phyloP scores from a whole-genome alignment of 805 yeast species.

The Kodamaea leandrae region DNA sequence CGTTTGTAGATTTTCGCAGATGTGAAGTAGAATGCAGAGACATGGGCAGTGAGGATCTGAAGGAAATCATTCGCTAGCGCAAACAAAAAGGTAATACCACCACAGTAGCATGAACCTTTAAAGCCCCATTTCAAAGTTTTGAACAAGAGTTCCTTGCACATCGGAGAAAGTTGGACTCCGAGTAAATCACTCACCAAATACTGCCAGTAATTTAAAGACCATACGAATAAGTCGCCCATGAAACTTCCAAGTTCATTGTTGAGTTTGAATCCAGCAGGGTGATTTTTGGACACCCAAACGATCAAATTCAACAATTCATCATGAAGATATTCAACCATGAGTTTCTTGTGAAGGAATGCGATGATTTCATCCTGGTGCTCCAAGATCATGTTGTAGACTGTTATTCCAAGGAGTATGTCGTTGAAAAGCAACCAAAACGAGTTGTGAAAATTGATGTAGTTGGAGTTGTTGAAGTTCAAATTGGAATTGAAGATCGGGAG shows the following conservation, averaged over 20 bases:
- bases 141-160: neutral
- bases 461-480: slow-evolving; percentile 41
- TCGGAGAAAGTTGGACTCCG: slow-evolving; percentile 1
- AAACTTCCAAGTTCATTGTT: slow-evolving; percentile 83
- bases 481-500: slow-evolving; percentile 36
- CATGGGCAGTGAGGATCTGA: slow-evolving; percentile 63
- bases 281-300: slow-evolving; percentile 67
- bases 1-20: slow-evolving; percentile 76
- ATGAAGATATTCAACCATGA: slow-evolving; percentile 43
- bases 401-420: slow-evolving; percentile 72
- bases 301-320: slow-evolving; percentile 49
- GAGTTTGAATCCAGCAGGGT: slow-evolving; percentile 92
- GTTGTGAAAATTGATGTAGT: slow-evolving; percentile 79
- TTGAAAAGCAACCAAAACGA: slow-evolving; percentile 84
- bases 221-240: slow-evolving; percentile 78
- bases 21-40: slow-evolving; percentile 73
- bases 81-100: slow-evolving; percentile 70
- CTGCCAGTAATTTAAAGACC: slow-evolving; percentile 78
- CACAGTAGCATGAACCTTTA: slow-evolving; percentile 27
- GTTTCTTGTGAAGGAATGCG: slow-evolving; percentile 20
- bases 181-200: slow-evolving; percentile 6
- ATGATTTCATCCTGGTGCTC: slow-evolving; percentile 26
- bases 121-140: slow-evolving; percentile 6
- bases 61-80: slow-evolving; percentile 65
- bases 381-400: slow-evolving; percentile 48